A percentile compares a stretch with the other conserved stretches of the same genome.
Evolutionary conservation across 2,329 filamentous ascomycete species (phyloP).

Genomic region (Teratosphaeriaceae sp.): DNA sequence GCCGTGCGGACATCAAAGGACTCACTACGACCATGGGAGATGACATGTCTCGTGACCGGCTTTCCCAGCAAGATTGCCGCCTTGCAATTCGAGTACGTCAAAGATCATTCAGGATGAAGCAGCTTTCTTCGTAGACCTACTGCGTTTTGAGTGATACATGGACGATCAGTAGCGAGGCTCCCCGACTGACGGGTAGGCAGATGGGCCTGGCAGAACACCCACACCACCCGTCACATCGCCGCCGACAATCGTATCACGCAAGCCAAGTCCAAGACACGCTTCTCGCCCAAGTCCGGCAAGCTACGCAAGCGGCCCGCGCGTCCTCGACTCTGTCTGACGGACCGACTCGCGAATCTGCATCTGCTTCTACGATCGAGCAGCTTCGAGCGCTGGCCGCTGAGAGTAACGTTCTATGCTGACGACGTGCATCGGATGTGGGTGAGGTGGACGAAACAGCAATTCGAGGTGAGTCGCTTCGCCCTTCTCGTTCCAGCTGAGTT

Average conservation of each 20-base stretch:
- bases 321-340: constrained; percentile 55
- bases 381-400: constrained; percentile 77
- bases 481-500: too few relatives aligned
- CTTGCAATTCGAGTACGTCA: constrained; percentile 80
- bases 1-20: constrained; percentile 66
- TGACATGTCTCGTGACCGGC: constrained; percentile 77
- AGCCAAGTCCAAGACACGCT: constrained; percentile 30
- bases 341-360: constrained; percentile 73
- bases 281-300: constrained; percentile 34
- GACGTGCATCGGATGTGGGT: constrained; percentile 67
- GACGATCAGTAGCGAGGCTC: too few relatives aligned
- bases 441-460: constrained; percentile 46
- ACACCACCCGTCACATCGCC: constrained; percentile 72
- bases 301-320: constrained; percentile 46
- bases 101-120: too few relatives aligned
- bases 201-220: constrained; percentile 88
- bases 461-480: constrained; percentile 33
- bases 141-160: too few relatives aligned
- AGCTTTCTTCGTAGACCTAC: too few relatives aligned
- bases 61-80: constrained; percentile 85
- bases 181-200: constrained; percentile 42
- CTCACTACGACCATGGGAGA: constrained; percentile 78
- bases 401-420: constrained; percentile 67
- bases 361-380: constrained; percentile 70
- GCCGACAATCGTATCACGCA: constrained; percentile 52